Percentiles rank a stretch among this genome's conserved stretches.
These are phyloP conservation scores for Solanum microdontum DNA, from an alignment of 257 asterid species.

Conservation along the genomic window DNA sequence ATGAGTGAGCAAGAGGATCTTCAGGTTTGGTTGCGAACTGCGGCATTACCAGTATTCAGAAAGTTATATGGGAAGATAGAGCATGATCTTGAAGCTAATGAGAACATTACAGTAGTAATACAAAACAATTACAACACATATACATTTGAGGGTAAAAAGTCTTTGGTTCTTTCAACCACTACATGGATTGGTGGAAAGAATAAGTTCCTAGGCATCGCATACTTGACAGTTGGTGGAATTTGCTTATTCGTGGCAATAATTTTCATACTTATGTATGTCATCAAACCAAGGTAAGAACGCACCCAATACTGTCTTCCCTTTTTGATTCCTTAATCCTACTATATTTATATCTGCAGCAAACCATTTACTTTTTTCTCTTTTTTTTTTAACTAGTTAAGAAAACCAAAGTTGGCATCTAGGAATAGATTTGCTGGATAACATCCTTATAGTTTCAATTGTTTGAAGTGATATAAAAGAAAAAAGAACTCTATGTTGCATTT, in stretches of 20 bases:
- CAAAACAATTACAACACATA: conserved; percentile 80
- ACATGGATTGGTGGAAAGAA: conserved; percentile 95
- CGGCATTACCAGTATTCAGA: conserved; percentile 70
- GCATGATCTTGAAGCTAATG: conserved; percentile 62
- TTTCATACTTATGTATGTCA: conserved; percentile 50
- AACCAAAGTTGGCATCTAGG: neutral
- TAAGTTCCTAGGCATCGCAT: conserved; percentile 57
- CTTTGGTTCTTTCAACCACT: conserved; percentile 72
- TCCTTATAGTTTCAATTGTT: neutral
- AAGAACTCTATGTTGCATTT: neutral
- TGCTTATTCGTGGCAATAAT: conserved; percentile 46
- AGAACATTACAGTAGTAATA: conserved; percentile 50
- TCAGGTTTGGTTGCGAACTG: conserved; percentile 89
- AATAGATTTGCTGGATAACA: neutral
- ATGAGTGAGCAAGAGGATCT: conserved; percentile 93
- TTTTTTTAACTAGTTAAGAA: neutral
- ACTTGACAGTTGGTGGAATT: conserved; percentile 55
- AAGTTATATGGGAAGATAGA: conserved; percentile 78
- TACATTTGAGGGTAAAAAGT: conserved; percentile 60
- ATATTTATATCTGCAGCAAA: neutral
- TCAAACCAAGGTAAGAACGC: conserved; percentile 59
- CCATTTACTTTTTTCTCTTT: neutral
- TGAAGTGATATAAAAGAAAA: neutral
- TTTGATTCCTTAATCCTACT: neutral
- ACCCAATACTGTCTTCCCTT: neutral